Evolutionary conservation across 495 filamentous ascomycete genomes (phyloP).

Genomic region (Penicillium verhagenii): DNA sequence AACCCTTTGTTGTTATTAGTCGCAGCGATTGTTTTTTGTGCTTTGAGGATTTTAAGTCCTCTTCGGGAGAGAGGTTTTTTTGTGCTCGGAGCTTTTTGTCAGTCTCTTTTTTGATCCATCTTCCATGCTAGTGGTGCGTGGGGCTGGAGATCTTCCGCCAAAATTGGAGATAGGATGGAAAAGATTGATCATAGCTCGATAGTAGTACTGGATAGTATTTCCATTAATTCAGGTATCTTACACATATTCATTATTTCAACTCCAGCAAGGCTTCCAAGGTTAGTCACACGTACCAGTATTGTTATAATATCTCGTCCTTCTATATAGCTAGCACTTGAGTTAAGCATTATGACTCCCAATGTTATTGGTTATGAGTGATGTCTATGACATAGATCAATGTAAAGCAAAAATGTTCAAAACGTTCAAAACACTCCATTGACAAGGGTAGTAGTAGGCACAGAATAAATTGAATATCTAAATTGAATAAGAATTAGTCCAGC

Average conservation of each 20-base stretch:
- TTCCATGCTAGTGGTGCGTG: slow-evolving; percentile 1
- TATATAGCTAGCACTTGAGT: too few relatives aligned
- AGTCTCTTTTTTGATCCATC: slow-evolving; percentile 3
- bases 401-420: too few relatives aligned
- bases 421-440: too few relatives aligned
- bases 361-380: too few relatives aligned
- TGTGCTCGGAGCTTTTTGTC: slow-evolving; percentile 14
- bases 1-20: slow-evolving; percentile 22
- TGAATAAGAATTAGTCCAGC: too few relatives aligned
- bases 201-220: slow-evolving; percentile 19
- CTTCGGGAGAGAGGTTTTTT: slow-evolving; percentile 14
- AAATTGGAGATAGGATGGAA: slow-evolving; percentile 9
- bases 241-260: slow-evolving; percentile 10
- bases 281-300: too few relatives aligned
- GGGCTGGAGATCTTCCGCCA: not conserved
- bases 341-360: too few relatives aligned
- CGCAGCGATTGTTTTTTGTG: slow-evolving; percentile 23
- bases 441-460: too few relatives aligned
- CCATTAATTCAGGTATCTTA: slow-evolving; percentile 27
- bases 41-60: slow-evolving; percentile 19
- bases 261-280: too few relatives aligned
- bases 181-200: slow-evolving; percentile 25
- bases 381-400: too few relatives aligned
- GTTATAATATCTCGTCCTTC: too few relatives aligned
- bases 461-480: too few relatives aligned